Percentiles rank a stretch among this genome's conserved stretches.
phyloP scores from a whole-genome alignment of 805 yeast species.

The Lipomyces sp. region DNA sequence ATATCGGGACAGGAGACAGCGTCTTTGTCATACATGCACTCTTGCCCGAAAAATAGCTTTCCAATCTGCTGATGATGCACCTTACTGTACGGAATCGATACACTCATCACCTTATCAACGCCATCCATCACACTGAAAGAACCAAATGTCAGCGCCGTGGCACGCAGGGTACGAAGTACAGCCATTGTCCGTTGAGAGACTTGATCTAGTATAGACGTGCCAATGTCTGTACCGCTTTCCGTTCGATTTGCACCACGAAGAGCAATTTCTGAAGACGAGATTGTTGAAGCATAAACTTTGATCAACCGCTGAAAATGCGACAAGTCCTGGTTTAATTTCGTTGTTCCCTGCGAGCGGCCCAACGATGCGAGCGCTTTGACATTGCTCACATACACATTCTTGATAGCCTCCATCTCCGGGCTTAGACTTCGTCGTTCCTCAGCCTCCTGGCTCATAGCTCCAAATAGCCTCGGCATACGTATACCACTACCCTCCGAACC shows the following conservation, averaged over 20 bases:
- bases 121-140: slow-evolving; percentile 33
- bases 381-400: slow-evolving; percentile 4
- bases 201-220: slow-evolving; percentile 58
- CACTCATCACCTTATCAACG: slow-evolving; percentile 4
- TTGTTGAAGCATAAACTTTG: slow-evolving; percentile 23
- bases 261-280: slow-evolving; percentile 34
- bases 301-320: slow-evolving; percentile 10
- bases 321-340: background rate
- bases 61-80: slow-evolving; percentile 28
- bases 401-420: slow-evolving; percentile 5
- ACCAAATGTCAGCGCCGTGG: slow-evolving; percentile 44
- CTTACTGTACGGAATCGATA: slow-evolving; percentile 6
- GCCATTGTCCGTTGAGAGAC: slow-evolving; percentile 65
- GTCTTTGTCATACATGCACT: slow-evolving; percentile 36
- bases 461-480: slow-evolving; percentile 10
- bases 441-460: slow-evolving; percentile 5
- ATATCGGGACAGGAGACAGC: slow-evolving; percentile 34
- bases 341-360: slow-evolving; percentile 19
- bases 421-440: slow-evolving; percentile 9
- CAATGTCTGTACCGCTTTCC: slow-evolving; percentile 31
- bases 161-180: slow-evolving; percentile 58
- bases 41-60: slow-evolving; percentile 34
- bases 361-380: slow-evolving; percentile 11
- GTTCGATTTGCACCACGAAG: slow-evolving; percentile 33
- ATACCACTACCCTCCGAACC: slow-evolving; percentile 9